Conservation (phyloP, 2,329 filamentous ascomycete genomes). For the Xylariaceae sp. region DNA sequence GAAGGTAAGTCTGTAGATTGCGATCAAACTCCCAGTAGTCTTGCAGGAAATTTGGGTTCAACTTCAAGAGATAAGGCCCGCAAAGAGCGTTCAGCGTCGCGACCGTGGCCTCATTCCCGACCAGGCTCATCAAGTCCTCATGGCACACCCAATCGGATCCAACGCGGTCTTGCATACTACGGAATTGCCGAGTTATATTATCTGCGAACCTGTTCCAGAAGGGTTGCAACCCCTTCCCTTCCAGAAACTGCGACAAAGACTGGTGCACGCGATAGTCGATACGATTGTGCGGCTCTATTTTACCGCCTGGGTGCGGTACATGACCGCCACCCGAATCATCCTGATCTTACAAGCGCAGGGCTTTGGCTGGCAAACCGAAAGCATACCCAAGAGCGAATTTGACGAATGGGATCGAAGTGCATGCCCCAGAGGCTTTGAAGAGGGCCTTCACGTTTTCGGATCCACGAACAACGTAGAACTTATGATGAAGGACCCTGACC, state of each 20-base stretch:
- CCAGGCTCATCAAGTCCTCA: conserved; percentile 18
- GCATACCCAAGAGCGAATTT: no score
- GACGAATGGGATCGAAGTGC: no score
- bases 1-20: conserved; percentile 24
- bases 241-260: conserved; percentile 15
- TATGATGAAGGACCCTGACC: no score
- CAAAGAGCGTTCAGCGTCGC: conserved; percentile 21
- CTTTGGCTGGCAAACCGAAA: no score
- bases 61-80: conserved; percentile 18
- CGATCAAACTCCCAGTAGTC: conserved; percentile 22
- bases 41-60: conserved; percentile 19
- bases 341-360: no score
- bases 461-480: no score
- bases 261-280: conserved; percentile 20
- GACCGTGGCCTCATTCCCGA: conserved; percentile 17
- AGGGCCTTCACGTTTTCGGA: no score
- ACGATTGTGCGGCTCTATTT: no score
- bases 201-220: conserved; percentile 21
- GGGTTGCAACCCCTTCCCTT: conserved; percentile 19
- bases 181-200: conserved; percentile 16
- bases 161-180: conserved; percentile 9
- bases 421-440: no score
- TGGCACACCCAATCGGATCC: conserved; percentile 13
- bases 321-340: no score
- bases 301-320: no score